Conservation (phyloP, 441 rosid species). For the Raphanus hybrid region DNA sequence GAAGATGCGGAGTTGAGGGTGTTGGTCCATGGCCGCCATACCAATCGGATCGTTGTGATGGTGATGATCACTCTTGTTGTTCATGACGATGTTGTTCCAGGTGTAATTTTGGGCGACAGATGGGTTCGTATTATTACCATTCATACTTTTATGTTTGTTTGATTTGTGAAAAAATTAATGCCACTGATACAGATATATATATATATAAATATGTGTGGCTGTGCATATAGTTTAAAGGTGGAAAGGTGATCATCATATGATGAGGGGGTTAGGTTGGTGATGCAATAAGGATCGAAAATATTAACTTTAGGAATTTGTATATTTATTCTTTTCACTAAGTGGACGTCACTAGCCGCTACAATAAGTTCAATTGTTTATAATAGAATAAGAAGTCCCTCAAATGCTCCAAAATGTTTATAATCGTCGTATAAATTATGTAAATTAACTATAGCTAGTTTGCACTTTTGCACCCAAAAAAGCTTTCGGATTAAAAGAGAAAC, state of each 20-base stretch:
- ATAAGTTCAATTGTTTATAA: neutral
- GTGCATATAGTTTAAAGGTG: neutral
- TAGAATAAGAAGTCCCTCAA: neutral
- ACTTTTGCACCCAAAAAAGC: neutral
- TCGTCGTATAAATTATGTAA: neutral
- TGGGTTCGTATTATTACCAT: constrained; percentile 57
- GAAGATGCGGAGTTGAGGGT: constrained; percentile 46
- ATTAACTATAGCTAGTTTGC: neutral
- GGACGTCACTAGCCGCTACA: constrained; percentile 35
- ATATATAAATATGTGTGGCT: neutral
- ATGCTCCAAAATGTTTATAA: neutral
- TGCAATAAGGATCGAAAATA: constrained; percentile 31
- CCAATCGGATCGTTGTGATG: constrained; percentile 40
- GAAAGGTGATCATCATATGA: neutral
- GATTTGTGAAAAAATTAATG: neutral
- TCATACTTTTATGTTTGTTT: constrained; percentile 46
- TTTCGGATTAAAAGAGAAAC: neutral
- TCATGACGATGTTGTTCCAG: constrained; percentile 44
- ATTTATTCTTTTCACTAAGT: constrained; percentile 15
- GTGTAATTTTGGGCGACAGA: constrained; percentile 49
- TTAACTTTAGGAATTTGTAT: neutral
- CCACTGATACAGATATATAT: neutral
- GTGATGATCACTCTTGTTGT: constrained; percentile 8
- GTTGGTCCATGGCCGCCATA: constrained; percentile 59
- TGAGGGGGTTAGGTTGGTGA: constrained; percentile 34